Conservation (phyloP, 2,329 filamentous ascomycete species). For the Penicillium palitans region DNA sequence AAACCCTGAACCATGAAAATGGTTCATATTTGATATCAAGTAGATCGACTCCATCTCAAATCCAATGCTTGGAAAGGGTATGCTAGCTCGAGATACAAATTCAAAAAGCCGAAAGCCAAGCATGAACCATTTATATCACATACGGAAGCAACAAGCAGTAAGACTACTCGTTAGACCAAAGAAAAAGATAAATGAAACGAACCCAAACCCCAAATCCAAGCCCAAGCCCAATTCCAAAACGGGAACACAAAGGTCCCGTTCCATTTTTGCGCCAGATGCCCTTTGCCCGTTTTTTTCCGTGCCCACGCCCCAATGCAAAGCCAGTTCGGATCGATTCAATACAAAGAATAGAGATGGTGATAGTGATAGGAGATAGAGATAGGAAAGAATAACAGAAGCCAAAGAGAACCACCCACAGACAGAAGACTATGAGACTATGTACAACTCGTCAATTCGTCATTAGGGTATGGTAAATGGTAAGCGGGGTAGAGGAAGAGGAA, state of each 20-base stretch:
- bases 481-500: not conserved
- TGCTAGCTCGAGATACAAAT: not conserved
- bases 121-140: not conserved
- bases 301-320: slow-evolving; percentile 6
- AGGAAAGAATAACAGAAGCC: not conserved
- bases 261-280: slow-evolving; percentile 4
- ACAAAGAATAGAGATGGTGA: not conserved
- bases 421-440: not conserved
- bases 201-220: not conserved
- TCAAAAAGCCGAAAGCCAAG: not conserved
- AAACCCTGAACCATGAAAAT: not conserved
- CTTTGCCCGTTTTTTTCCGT: not conserved
- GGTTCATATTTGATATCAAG: not conserved
- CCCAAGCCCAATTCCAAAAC: not conserved
- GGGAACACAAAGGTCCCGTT: not conserved
- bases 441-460: slow-evolving; percentile 8
- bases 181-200: not conserved
- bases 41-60: not conserved
- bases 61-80: not conserved
- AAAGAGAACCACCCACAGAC: not conserved
- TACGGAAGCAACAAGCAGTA: not conserved
- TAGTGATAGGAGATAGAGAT: not conserved
- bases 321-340: not conserved
- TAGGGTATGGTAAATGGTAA: not conserved
- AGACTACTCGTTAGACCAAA: not conserved